A percentile compares a stretch with the other conserved stretches of the same genome.
These are phyloP conservation scores for Paraconiothyrium sp. DNA, from an alignment of 2,329 filamentous ascomycete species.

Conservation along the genomic window DNA sequence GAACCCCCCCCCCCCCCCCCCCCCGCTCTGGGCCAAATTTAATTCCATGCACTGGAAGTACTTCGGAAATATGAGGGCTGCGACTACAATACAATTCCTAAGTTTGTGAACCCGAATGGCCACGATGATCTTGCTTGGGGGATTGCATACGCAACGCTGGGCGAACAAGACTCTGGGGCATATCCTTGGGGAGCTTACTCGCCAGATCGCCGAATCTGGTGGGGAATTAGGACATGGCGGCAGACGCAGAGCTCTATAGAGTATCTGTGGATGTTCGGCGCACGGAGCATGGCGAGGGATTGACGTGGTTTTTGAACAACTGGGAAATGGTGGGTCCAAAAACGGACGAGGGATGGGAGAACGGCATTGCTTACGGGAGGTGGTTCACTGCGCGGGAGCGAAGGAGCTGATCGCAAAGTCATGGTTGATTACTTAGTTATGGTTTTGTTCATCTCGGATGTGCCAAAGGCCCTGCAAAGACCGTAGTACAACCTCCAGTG, in stretches of 20 bases:
- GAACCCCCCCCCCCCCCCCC: slow-evolving; percentile 16
- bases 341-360: neutral
- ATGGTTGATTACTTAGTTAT: no score
- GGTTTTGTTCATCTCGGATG: no score
- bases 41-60: neutral
- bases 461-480: no score
- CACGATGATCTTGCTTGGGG: slow-evolving; percentile 19
- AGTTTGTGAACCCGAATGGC: neutral
- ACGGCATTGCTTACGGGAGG: neutral
- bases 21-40: slow-evolving; percentile 17
- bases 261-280: slow-evolving; percentile 20
- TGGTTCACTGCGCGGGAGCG: no score
- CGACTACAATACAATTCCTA: neutral
- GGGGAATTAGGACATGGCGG: slow-evolving; percentile 19
- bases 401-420: no score
- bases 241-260: slow-evolving; percentile 18
- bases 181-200: slow-evolving; percentile 3
- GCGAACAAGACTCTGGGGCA: slow-evolving; percentile 7
- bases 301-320: slow-evolving; percentile 14
- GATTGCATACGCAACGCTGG: slow-evolving; percentile 14
- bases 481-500: no score
- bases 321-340: neutral
- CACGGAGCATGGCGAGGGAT: neutral
- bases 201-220: slow-evolving; percentile 18
- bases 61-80: neutral